A percentile compares a stretch with the other conserved stretches of the same genome.
These are phyloP conservation scores for Plasmodium blacklocki DNA, from an alignment of 169 alveolate species.

Conservation along the genomic window DNA sequence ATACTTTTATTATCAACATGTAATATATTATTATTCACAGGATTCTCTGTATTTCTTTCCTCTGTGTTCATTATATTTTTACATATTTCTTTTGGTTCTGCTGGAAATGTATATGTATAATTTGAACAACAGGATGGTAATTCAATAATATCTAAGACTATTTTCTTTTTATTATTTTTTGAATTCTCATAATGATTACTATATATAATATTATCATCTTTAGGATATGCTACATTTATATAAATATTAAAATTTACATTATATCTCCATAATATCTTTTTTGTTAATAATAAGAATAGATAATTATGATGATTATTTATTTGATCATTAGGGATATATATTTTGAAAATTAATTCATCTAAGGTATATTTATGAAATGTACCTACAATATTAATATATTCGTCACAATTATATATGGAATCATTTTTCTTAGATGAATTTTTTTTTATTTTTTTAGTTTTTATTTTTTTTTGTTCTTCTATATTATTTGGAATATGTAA, in stretches of 20 bases:
- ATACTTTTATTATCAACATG: neutral
- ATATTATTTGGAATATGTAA: neutral
- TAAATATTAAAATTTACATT: constrained; percentile 17
- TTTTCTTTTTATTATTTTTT: constrained; percentile 9
- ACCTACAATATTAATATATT: neutral
- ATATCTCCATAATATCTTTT: constrained; percentile 1
- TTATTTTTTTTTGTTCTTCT: constrained; percentile 13
- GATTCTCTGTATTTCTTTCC: neutral
- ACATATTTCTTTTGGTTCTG: neutral
- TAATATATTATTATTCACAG: neutral
- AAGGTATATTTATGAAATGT: constrained; percentile 38
- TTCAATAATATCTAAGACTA: constrained; percentile 20
- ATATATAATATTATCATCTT: too few species aligned
- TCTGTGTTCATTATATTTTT: neutral
- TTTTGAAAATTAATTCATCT: constrained; percentile 24
- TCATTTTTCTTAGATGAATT: neutral
- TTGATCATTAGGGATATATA: constrained; percentile 6
- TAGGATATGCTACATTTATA: constrained; percentile 13
- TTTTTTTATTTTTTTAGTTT: constrained; percentile 3
- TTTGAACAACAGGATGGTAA: constrained; percentile 20
- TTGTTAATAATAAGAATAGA: constrained; percentile 29
- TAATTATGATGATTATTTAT: constrained; percentile 16
- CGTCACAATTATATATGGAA: neutral
- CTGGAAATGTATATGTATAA: constrained; percentile 2
- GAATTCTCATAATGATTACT: neutral